These are phyloP conservation scores for Penicillium fuscoglaucum DNA, from an alignment of 2,329 filamentous ascomycete species.

Conservation along the genomic window DNA sequence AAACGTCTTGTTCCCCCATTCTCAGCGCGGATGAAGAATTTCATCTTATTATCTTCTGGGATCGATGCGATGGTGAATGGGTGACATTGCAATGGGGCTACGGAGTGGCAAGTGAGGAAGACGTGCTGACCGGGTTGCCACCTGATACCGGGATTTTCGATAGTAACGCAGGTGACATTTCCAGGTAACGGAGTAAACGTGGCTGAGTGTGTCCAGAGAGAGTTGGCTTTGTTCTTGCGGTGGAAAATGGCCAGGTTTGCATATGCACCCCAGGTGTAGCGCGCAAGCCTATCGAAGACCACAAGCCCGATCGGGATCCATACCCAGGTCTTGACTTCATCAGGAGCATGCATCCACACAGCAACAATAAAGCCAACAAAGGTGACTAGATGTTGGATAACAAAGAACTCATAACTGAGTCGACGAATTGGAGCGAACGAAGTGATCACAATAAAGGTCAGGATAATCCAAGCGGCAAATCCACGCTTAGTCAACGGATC, in stretches of 20 bases:
- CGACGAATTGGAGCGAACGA: slow-evolving; percentile 52
- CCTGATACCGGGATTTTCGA: slow-evolving; percentile 54
- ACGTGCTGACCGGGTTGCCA: slow-evolving; percentile 66
- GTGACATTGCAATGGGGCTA: slow-evolving; percentile 61
- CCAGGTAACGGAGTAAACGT: slow-evolving; percentile 54
- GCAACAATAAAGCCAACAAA: slow-evolving; percentile 51
- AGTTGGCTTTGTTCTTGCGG: slow-evolving; percentile 16
- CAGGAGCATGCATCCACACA: slow-evolving; percentile 51
- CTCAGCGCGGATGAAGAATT: slow-evolving; percentile 58
- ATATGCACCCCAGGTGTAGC: slow-evolving; percentile 40
- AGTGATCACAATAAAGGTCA: slow-evolving; percentile 55
- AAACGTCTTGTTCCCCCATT: slow-evolving; percentile 55
- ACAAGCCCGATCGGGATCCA: slow-evolving; percentile 52
- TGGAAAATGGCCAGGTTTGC: slow-evolving; percentile 47
- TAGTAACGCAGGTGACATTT: slow-evolving; percentile 57
- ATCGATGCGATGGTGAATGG: slow-evolving; percentile 65
- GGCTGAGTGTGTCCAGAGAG: slow-evolving; percentile 45
- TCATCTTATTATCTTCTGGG: slow-evolving; percentile 55
- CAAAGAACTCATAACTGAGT: slow-evolving; percentile 56
- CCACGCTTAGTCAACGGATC: slow-evolving; percentile 53
- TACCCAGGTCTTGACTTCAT: slow-evolving; percentile 46
- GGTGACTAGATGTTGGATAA: slow-evolving; percentile 55
- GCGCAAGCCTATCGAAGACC: slow-evolving; percentile 46
- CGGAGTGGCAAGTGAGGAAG: slow-evolving; percentile 58
- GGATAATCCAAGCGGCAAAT: slow-evolving; percentile 53